phyloP scores from a whole-genome alignment of 768 basidiomycete species.

The Wakefieldia striispora region DNA sequence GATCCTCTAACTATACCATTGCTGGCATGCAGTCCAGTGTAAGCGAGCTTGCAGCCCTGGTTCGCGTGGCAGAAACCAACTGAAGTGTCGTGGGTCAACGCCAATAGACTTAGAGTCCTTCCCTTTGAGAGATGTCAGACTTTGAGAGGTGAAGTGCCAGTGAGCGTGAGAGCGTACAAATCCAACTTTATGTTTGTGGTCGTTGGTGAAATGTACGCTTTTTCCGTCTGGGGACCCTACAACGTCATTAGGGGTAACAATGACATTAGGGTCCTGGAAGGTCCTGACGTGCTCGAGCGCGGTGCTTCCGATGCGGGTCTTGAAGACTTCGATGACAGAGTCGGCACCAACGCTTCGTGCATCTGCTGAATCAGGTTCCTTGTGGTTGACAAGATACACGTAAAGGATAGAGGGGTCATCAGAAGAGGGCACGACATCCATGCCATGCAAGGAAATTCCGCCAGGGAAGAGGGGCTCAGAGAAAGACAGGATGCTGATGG shows the following conservation, averaged over 20 bases:
- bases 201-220: constrained; percentile 71
- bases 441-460: constrained; percentile 59
- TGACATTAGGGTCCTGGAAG: constrained; percentile 45
- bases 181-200: constrained; percentile 53
- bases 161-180: constrained; percentile 38
- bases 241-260: constrained; percentile 70
- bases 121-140: constrained; percentile 13
- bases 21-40: constrained; percentile 44
- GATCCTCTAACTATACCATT: constrained; percentile 61
- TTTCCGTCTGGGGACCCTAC: constrained; percentile 63
- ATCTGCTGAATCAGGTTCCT: constrained; percentile 43
- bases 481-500: constrained; percentile 45
- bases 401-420: constrained; percentile 49
- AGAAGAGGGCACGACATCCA: constrained; percentile 62
- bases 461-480: constrained; percentile 35
- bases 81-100: constrained; percentile 40
- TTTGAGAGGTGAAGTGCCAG: neutral
- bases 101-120: constrained; percentile 26
- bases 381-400: constrained; percentile 73
- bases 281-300: constrained; percentile 55
- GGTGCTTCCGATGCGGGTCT: constrained; percentile 43
- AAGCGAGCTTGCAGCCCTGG: constrained; percentile 59
- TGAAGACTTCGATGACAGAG: constrained; percentile 70
- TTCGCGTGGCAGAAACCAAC: constrained; percentile 65
- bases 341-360: constrained; percentile 57